Evolutionary conservation across 331 rosid species (phyloP), one percentile per base, ranked within the genome.

Genomic region (Stylosanthes scabra): DNA sequence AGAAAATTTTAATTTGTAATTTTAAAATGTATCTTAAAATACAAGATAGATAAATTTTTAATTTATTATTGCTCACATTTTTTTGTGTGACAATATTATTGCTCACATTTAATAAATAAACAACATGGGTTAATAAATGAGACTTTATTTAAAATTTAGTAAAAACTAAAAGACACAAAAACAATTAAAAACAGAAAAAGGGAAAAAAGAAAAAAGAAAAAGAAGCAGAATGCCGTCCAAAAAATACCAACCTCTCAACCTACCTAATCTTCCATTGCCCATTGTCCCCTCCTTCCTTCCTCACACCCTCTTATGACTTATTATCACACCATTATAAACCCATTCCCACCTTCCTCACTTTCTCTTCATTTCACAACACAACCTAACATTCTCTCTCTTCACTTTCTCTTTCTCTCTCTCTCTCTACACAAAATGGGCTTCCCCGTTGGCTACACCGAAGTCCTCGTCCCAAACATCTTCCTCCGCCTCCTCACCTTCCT

Each of bases 401-500:
- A 13, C 11, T 37, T 14, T 11, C 13, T 61, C 9, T 10, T 49
- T 9, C 55, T 47, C 10, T 72, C 50, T 2, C 25, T 64, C 55
- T 63, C 39, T 10, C 2, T 31, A 39, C 4, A 6, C 25, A 25
- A 44, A 44, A 92, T 92, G 97, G 96, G 97, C 0, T 92, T 92
- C 25, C 97, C 97, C 11, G 88, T 86, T 12, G 92, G 88, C 1
- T 92, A 83, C 83, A 79, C 89, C 5, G 93, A 89, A 59, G 86
- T 89, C 0, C 55, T 82, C 44, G 76, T 88, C 67, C 93, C 97
- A 2, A 84, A 77, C 12, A 16, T 85, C 51, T 76, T 92, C 64
- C 86, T 92, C 70, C 88, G 79, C 75, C 45, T 82, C 0, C 89
- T 92, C 51, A 60, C 88, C 10, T 77, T 71, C 73, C 34, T 88